Conservation (phyloP, 176 grass and related monocot genomes). For the Triticum timopheevii region DNA sequence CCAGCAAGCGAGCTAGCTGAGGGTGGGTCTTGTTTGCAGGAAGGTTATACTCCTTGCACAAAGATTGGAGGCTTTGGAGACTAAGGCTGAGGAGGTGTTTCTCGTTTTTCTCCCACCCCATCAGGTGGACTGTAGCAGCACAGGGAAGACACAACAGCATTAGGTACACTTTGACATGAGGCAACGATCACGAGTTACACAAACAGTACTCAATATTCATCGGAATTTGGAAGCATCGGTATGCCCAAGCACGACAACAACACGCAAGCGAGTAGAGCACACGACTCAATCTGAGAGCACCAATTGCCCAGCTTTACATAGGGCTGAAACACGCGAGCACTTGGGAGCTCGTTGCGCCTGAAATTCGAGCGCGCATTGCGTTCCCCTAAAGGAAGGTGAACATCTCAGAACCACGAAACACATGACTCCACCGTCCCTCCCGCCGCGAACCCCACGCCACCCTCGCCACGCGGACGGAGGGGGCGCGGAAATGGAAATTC, state of each 20-base stretch:
- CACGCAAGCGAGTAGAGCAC: neutral
- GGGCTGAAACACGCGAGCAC: neutral
- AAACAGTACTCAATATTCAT: neutral
- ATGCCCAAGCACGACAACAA: neutral
- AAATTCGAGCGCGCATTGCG: neutral
- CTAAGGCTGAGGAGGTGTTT: constrained; percentile 57
- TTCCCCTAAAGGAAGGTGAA: neutral
- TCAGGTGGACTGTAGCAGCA: constrained; percentile 29
- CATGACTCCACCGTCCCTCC: neutral
- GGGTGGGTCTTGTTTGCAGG: constrained; percentile 65
- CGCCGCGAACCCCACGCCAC: neutral
- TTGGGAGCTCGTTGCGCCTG: neutral
- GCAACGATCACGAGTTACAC: neutral
- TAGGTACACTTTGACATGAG: neutral
- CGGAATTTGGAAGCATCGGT: neutral
- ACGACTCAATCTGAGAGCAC: neutral
- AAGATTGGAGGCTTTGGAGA: constrained; percentile 66
- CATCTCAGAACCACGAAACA: neutral
- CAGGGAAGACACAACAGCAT: neutral
- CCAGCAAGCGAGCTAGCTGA: constrained; percentile 62
- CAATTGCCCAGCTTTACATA: neutral
- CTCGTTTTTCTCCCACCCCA: constrained; percentile 58
- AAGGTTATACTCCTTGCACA: constrained; percentile 78
- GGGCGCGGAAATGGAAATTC: constrained; percentile 8
- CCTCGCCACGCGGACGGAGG: neutral